Evolutionary conservation across 495 filamentous ascomycete species (phyloP).

Genomic region (Penicillium soppii): DNA sequence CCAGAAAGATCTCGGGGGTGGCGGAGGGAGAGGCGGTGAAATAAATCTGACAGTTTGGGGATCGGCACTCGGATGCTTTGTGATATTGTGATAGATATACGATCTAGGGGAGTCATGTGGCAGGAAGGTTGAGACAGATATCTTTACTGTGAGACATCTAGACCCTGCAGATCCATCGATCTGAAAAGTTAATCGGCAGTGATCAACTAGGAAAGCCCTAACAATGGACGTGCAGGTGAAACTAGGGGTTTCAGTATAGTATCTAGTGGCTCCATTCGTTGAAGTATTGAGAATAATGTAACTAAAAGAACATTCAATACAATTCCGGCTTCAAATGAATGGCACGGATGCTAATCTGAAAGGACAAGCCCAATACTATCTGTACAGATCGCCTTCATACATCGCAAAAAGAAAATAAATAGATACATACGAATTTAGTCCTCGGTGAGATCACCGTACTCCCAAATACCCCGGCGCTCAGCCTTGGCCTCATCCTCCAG

Average conservation of each 20-base stretch:
- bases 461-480: slow-evolving; percentile 85
- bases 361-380: slow-evolving; percentile 6
- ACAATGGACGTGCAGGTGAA: not conserved
- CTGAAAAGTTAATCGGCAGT: slow-evolving; percentile 1
- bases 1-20: not conserved
- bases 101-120: too few species aligned
- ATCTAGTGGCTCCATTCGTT: too few species aligned
- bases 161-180: not conserved
- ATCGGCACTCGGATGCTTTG: not conserved
- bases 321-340: not conserved
- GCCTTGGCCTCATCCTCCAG: slow-evolving; percentile 74
- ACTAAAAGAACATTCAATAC: slow-evolving; percentile 2
- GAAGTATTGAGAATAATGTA: too few species aligned
- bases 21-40: slow-evolving; percentile 8
- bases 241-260: too few species aligned
- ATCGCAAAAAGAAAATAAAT: slow-evolving; percentile 16
- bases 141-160: too few species aligned
- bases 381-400: slow-evolving; percentile 17
- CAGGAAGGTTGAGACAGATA: too few species aligned
- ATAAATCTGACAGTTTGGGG: not conserved
- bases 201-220: not conserved
- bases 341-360: slow-evolving; percentile 9
- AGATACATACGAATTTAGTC: slow-evolving; percentile 57
- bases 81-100: not conserved
- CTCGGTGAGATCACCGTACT: slow-evolving; percentile 94